Conservation (phyloP, 352 stramenopile genomes). For the Phytophthora hibernalis region DNA sequence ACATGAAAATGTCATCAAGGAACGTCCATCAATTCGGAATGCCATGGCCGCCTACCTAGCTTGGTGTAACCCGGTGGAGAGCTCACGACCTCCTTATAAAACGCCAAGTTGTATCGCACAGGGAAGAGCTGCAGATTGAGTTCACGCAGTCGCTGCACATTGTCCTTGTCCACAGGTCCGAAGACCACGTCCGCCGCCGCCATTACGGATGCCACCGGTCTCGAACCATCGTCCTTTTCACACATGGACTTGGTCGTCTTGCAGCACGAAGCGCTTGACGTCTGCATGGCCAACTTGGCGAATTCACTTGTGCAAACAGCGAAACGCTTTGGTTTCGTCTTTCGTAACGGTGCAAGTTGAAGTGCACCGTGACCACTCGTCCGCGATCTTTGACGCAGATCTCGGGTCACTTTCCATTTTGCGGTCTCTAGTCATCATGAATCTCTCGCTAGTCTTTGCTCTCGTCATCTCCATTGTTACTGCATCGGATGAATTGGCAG, state of each 20-base stretch:
- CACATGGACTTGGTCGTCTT: slow-evolving; percentile 1
- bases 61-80: slow-evolving; percentile 59
- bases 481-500: slow-evolving; percentile 7
- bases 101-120: slow-evolving; percentile 92
- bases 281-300: slow-evolving; percentile 3
- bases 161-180: slow-evolving; percentile 60
- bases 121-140: slow-evolving; percentile 94
- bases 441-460: neutral
- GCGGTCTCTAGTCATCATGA: slow-evolving; percentile 12
- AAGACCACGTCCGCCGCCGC: slow-evolving; percentile 44
- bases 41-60: slow-evolving; percentile 39
- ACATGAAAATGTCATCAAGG: neutral
- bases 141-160: slow-evolving; percentile 81
- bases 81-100: slow-evolving; percentile 92
- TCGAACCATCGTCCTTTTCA: slow-evolving; percentile 6
- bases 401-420: slow-evolving; percentile 8
- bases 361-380: slow-evolving; percentile 17
- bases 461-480: slow-evolving; percentile 1
- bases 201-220: neutral
- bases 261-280: slow-evolving; percentile 5
- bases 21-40: neutral
- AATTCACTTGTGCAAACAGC: slow-evolving; percentile 12
- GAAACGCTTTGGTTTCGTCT: slow-evolving; percentile 21
- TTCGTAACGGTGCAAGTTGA: slow-evolving; percentile 31
- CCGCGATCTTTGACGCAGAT: slow-evolving; percentile 25